Conservation (phyloP, 139 green algal genomes). For the Volvox reticuliferus region DNA sequence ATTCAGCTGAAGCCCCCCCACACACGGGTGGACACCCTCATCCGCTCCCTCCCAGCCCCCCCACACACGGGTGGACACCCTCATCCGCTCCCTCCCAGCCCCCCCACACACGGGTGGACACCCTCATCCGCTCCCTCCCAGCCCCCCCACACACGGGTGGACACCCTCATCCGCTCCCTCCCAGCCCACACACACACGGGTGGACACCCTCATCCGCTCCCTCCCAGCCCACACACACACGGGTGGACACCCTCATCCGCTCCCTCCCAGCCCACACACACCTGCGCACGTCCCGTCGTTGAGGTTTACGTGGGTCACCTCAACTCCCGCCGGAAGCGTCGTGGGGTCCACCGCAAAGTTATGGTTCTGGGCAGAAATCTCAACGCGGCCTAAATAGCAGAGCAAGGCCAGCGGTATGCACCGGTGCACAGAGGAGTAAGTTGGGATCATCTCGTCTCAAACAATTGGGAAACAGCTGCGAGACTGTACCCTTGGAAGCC, state of each 20-base stretch:
- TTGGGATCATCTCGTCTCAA: no score
- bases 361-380: slow-evolving; percentile 98
- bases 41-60: not conserved
- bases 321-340: slow-evolving; percentile 87
- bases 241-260: no score
- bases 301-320: slow-evolving; percentile 98
- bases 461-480: no score
- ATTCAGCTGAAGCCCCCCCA: not conserved
- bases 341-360: slow-evolving; percentile 98
- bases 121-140: not conserved
- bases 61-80: slow-evolving; percentile 51
- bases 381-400: slow-evolving; percentile 77
- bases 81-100: not conserved
- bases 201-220: no score
- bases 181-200: slow-evolving; percentile 59
- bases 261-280: slow-evolving; percentile 52
- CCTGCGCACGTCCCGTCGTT: slow-evolving; percentile 99
- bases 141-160: slow-evolving; percentile 58
- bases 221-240: not conserved
- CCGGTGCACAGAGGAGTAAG: no score
- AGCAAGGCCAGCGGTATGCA: no score
- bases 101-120: slow-evolving; percentile 57
- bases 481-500: no score
- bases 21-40: not conserved
- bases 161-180: not conserved